These are phyloP conservation scores for Debaryomyces castellii DNA, from an alignment of 805 yeast genomes.

Conservation along the genomic window DNA sequence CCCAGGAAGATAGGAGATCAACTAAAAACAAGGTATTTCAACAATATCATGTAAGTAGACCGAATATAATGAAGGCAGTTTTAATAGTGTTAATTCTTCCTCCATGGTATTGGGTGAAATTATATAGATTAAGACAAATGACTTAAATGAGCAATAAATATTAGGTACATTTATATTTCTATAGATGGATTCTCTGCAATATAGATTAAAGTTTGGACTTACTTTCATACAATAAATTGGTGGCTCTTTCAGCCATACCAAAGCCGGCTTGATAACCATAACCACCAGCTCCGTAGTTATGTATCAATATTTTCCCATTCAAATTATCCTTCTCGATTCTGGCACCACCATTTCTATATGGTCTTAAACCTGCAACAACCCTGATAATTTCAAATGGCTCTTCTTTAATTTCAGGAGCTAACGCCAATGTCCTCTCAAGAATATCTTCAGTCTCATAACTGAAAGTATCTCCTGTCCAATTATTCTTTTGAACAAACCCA, in stretches of 20 bases:
- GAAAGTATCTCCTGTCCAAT: conserved; percentile 15
- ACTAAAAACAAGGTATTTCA: conserved; percentile 11
- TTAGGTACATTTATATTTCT: not conserved
- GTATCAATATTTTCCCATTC: conserved; percentile 23
- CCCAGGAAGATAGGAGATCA: conserved; percentile 11
- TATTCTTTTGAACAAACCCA: conserved; percentile 21
- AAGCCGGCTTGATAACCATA: conserved; percentile 53
- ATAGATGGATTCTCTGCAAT: not conserved
- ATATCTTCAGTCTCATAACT: conserved; percentile 18
- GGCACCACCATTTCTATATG: conserved; percentile 23
- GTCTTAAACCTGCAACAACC: conserved; percentile 23
- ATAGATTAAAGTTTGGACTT: not conserved
- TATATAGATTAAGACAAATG: conserved; percentile 10
- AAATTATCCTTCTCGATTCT: conserved; percentile 16
- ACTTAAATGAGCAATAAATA: not conserved
- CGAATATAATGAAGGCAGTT: conserved; percentile 9
- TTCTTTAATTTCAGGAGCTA: conserved; percentile 16
- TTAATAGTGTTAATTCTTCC: conserved; percentile 21
- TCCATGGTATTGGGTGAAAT: conserved; percentile 34
- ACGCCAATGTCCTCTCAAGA: conserved; percentile 13
- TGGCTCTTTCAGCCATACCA: conserved; percentile 57
- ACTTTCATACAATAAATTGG: conserved; percentile 18
- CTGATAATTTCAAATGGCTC: conserved; percentile 17
- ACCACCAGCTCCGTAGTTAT: conserved; percentile 29
- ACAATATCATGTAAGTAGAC: conserved; percentile 10